Conservation (phyloP, 1,139 yeast genomes). For the Meyerozyma carpophila region DNA sequence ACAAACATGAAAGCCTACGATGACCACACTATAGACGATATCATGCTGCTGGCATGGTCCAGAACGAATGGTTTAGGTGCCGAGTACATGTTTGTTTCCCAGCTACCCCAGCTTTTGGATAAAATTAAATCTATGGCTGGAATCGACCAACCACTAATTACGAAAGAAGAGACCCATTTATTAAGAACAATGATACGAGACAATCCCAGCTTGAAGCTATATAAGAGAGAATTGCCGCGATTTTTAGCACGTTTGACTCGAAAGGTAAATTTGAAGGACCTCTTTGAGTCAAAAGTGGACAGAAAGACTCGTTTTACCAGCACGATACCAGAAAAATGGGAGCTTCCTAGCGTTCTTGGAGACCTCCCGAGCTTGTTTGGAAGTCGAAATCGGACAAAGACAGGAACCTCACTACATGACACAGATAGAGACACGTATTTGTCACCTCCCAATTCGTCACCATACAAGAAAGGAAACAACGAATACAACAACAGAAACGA, state of each 20-base stretch:
- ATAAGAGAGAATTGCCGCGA: slow-evolving; percentile 20
- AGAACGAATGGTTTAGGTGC: slow-evolving; percentile 7
- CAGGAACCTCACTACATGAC: background rate
- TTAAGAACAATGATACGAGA: slow-evolving; percentile 22
- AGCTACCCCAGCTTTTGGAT: slow-evolving; percentile 20
- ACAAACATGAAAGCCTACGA: slow-evolving; percentile 6
- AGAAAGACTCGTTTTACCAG: slow-evolving; percentile 11
- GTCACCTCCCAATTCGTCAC: background rate
- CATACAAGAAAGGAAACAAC: background rate
- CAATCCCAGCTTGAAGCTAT: slow-evolving; percentile 24
- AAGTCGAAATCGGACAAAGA: slow-evolving; percentile 18
- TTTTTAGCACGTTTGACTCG: slow-evolving; percentile 28
- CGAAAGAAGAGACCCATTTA: slow-evolving; percentile 19
- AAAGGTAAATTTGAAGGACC: slow-evolving; percentile 16
- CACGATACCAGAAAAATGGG: background rate
- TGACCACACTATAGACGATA: slow-evolving; percentile 7
- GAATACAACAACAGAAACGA: background rate
- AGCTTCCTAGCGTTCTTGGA: slow-evolving; percentile 2
- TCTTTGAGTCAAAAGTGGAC: slow-evolving; percentile 21
- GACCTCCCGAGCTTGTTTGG: slow-evolving; percentile 10
- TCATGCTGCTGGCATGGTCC: slow-evolving; percentile 28
- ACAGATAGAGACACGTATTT: background rate
- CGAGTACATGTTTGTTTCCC: slow-evolving; percentile 23
- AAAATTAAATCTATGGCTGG: slow-evolving; percentile 23
- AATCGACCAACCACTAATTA: slow-evolving; percentile 16